Evolutionary conservation across 108 stramenopile species (phyloP), one percentile per base, ranked within the genome.

Genomic region (Phaeodactylum tricornutum): DNA sequence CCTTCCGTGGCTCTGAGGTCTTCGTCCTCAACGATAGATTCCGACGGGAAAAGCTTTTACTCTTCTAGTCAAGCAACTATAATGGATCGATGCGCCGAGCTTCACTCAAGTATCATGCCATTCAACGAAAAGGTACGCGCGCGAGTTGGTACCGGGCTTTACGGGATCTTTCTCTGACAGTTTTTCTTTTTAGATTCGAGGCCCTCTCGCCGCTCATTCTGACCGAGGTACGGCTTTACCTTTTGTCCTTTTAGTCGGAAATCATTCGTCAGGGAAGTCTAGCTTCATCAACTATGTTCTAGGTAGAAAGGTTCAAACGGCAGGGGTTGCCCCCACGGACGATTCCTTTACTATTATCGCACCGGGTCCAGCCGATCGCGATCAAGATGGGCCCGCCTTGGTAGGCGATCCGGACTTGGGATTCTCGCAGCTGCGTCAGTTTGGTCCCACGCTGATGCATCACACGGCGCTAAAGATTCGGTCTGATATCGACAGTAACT

Each of bases 311-410:
- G 83, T 99, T 37, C 97, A 99, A 76, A 93, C 84, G 21, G 90
- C 97, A 0, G 98, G 98, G 3, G 98, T 99, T 24, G 98, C 98
- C 11, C 98, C 98, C n/a, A 99, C 98, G 0, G 98, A 99, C 56
- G 98, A 99, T 75, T 72, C 78, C 43, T 99, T 99, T 58, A 99
- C 97, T 7, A 89, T 99, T 33, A 94, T 99, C 49, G 86, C 92
- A 0, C 95, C 98, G 1, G 98, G 96, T 1, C 71, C 84, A 0
- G 57, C 64, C 26, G 98, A 99, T 61, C 72, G 72, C 3, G 97
- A 97, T 52, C 90, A 88, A 55, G 93, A 93, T 47, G 94, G 90
- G 15, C 87, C 89, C 0, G 77, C 83, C 6, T 47, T 92, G 7
- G 29, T 55, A 8, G 94, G 95, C 9, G 94, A 97, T 71, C 98